Conservation (phyloP, 208 protist species). For the Leishmania major region DNA sequence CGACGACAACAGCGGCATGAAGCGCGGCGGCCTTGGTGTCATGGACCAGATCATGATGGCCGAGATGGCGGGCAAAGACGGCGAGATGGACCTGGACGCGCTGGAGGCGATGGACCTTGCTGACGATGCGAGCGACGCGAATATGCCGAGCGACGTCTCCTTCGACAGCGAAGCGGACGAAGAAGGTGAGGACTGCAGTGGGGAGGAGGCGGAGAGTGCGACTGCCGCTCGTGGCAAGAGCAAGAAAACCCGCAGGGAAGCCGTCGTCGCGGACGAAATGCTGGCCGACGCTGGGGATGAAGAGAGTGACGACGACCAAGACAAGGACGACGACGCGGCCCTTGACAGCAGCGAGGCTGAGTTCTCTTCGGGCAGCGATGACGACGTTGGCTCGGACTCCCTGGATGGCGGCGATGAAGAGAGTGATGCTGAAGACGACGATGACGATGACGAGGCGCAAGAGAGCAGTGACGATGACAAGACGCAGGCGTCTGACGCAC, state of each 20-base stretch:
- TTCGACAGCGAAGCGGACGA: constrained; percentile 5
- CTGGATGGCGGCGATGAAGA: constrained; percentile 44
- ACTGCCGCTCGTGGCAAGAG: background rate
- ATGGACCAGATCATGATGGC: constrained; percentile 35
- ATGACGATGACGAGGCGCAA: constrained; percentile 13
- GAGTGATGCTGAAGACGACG: constrained; percentile 36
- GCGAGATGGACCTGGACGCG: constrained; percentile 40
- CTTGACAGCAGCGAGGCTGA: constrained; percentile 37
- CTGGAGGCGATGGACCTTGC: constrained; percentile 45
- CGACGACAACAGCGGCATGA: constrained; percentile 26
- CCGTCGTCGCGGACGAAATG: constrained; percentile 15
- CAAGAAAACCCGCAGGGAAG: constrained; percentile 21
- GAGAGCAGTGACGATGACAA: constrained; percentile 62
- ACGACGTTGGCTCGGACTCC: constrained; percentile 29
- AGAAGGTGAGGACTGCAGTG: constrained; percentile 9
- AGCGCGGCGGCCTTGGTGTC: constrained; percentile 8
- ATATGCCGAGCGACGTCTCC: background rate
- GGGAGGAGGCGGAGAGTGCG: constrained; percentile 18
- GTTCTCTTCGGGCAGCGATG: constrained; percentile 40
- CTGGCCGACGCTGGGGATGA: constrained; percentile 7
- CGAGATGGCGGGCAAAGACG: constrained; percentile 35
- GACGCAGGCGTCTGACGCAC: constrained; percentile 6
- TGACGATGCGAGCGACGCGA: constrained; percentile 8
- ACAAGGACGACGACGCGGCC: constrained; percentile 19
- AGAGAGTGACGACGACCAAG: constrained; percentile 5